Evolutionary conservation across 192 early-diverging fungal species (phyloP).

Genomic region (Podochytrium sp.): DNA sequence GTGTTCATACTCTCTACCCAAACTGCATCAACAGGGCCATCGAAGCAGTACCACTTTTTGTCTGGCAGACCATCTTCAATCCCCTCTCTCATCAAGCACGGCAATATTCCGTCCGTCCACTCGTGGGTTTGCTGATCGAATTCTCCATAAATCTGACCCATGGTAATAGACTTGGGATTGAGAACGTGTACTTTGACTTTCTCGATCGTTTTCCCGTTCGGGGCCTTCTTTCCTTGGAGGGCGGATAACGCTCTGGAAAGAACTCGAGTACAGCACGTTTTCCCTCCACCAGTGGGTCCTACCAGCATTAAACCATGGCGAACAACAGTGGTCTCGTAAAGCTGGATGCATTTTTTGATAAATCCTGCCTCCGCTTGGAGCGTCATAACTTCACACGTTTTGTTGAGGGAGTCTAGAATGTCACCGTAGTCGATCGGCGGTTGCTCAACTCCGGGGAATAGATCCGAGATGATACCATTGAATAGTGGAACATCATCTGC

Average conservation of each 20-base stretch:
- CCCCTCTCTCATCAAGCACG: conserved; percentile 61
- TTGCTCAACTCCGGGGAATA: conserved; percentile 62
- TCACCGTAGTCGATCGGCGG: conserved; percentile 64
- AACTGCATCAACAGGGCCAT: conserved; percentile 68
- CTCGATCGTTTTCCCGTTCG: conserved; percentile 56
- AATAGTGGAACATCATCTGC: conserved; percentile 66
- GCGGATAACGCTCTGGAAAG: conserved; percentile 48
- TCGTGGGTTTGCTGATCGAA: conserved; percentile 67
- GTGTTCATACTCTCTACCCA: conserved; percentile 71
- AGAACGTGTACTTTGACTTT: conserved; percentile 59
- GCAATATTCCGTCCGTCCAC: conserved; percentile 66
- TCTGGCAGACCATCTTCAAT: conserved; percentile 61
- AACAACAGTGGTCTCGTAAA: conserved; percentile 68
- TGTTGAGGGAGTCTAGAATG: conserved; percentile 51
- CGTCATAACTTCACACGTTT: conserved; percentile 46
- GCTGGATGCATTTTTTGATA: conserved; percentile 66
- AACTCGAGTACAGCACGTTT: conserved; percentile 56
- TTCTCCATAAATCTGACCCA: conserved; percentile 69
- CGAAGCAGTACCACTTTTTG: conserved; percentile 69
- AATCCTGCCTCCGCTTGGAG: conserved; percentile 56
- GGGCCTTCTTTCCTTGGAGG: conserved; percentile 50
- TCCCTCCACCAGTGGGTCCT: conserved; percentile 60
- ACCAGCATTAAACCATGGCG: conserved; percentile 66
- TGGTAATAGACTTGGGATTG: conserved; percentile 69
- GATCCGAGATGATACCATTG: conserved; percentile 63